phyloP scores from a whole-genome alignment of 1,284 basidiomycete genomes.

The Microbotryum scabiosae region DNA sequence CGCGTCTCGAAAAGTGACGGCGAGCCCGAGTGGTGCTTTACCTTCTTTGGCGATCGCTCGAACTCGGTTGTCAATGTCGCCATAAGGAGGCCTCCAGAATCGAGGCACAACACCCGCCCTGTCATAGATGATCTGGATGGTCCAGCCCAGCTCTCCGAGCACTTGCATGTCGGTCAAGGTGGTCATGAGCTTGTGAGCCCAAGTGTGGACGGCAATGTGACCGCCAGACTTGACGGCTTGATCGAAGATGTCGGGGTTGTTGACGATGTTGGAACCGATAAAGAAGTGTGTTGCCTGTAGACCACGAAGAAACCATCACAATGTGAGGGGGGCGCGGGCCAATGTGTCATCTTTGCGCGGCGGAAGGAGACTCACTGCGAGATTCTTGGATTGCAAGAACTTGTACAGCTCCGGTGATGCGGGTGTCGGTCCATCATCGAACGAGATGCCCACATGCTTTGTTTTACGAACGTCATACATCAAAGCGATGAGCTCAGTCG shows the following conservation, averaged over 20 bases:
- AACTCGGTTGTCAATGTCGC: conserved; percentile 55
- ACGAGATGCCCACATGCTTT: conserved; percentile 15
- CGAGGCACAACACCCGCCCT: conserved; percentile 14
- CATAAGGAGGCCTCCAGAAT: conserved; percentile 53
- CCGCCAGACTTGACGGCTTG: conserved; percentile 18
- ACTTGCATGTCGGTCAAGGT: conserved; percentile 60
- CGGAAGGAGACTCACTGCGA: conserved; percentile 34
- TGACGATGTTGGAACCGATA: conserved; percentile 64
- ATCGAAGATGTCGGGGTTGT: conserved; percentile 45
- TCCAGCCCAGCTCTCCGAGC: conserved; percentile 72
- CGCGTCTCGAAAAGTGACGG: background rate
- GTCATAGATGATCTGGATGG: conserved; percentile 70
- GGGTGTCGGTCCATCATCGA: conserved; percentile 69
- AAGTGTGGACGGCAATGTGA: conserved; percentile 44
- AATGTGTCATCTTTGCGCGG: too few species aligned
- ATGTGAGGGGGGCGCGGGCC: too few species aligned
- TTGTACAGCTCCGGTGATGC: conserved; percentile 47
- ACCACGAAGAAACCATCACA: too few species aligned
- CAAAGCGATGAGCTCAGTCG: background rate
- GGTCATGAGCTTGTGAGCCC: conserved; percentile 68
- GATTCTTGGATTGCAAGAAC: conserved; percentile 55
- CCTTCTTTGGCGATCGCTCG: conserved; percentile 18
- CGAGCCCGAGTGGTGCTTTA: background rate
- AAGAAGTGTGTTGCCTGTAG: conserved; percentile 63
- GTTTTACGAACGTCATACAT: background rate